These are phyloP conservation scores for Penicillium flavigenum DNA, from an alignment of 495 filamentous ascomycete species.

Conservation along the genomic window DNA sequence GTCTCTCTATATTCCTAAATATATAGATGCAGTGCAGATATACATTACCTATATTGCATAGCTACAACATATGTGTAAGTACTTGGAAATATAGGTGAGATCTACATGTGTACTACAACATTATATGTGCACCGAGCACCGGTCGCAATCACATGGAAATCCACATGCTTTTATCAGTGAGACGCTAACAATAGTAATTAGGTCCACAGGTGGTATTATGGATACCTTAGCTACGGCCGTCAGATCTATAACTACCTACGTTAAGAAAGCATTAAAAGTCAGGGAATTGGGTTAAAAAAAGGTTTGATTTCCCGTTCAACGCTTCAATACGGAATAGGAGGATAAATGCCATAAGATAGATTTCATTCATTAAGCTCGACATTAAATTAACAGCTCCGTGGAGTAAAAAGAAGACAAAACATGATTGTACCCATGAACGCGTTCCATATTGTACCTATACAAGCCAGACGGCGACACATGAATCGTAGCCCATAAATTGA, in stretches of 20 bases:
- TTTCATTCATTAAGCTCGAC: constrained; percentile 16
- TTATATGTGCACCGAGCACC: too few species aligned
- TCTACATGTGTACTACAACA: too few species aligned
- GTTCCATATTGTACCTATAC: constrained; percentile 16
- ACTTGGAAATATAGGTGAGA: neutral
- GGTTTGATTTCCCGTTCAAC: neutral
- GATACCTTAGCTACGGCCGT: neutral
- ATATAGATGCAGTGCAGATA: neutral
- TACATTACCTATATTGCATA: neutral
- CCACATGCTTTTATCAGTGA: neutral
- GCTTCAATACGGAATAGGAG: neutral
- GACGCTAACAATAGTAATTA: neutral
- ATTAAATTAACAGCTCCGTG: constrained; percentile 21
- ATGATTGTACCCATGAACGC: constrained; percentile 7
- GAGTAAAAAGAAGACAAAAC: constrained; percentile 18
- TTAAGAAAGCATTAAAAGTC: neutral
- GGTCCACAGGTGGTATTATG: too few species aligned
- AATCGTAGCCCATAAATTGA: constrained; percentile 15
- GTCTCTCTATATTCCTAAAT: neutral
- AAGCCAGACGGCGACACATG: constrained; percentile 15
- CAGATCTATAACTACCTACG: neutral
- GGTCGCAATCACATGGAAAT: constrained; percentile 22
- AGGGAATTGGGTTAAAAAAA: neutral
- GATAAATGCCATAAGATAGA: neutral
- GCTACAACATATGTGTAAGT: neutral